Evolutionary conservation across 2,329 filamentous ascomycete species (phyloP).

Genomic region (Fusarium camptoceras): DNA sequence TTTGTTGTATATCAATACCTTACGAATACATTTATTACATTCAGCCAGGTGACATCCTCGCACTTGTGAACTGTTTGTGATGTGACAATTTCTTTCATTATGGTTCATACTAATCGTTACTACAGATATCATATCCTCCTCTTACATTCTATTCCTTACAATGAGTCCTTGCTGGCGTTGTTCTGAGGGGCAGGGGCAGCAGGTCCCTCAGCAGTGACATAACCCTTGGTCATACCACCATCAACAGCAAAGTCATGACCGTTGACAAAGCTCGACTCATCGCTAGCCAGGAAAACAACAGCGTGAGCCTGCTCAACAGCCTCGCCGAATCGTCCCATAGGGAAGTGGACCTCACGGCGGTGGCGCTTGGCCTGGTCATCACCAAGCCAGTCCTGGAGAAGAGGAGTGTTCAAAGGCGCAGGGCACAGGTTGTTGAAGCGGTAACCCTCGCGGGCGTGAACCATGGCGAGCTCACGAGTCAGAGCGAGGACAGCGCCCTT

Average conservation of each 20-base stretch:
- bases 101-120: constrained; percentile 38
- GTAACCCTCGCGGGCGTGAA: constrained; percentile 88
- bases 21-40: constrained; percentile 28
- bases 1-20: constrained; percentile 25
- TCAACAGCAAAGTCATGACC: constrained; percentile 95
- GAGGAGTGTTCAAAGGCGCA: constrained; percentile 89
- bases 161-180: constrained; percentile 65
- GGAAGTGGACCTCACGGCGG: constrained; percentile 90
- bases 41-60: constrained; percentile 18
- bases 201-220: constrained; percentile 76
- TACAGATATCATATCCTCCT: constrained; percentile 4
- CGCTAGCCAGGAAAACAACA: constrained; percentile 86
- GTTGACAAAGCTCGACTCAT: constrained; percentile 91
- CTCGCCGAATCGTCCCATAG: constrained; percentile 87
- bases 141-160: constrained; percentile 39
- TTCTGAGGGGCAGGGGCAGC: constrained; percentile 66
- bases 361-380: constrained; percentile 85
- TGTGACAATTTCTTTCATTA: constrained; percentile 28
- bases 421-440: constrained; percentile 93
- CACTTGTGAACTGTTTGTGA: constrained; percentile 18
- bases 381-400: constrained; percentile 93
- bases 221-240: constrained; percentile 94
- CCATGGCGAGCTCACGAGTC: constrained; percentile 90
- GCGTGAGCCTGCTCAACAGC: constrained; percentile 94
- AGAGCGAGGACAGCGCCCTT: constrained; percentile 93